Base-by-base conservation (phyloP, 2,329 filamentous ascomycete species). In the Akanthomyces dipterigenus region DNA sequence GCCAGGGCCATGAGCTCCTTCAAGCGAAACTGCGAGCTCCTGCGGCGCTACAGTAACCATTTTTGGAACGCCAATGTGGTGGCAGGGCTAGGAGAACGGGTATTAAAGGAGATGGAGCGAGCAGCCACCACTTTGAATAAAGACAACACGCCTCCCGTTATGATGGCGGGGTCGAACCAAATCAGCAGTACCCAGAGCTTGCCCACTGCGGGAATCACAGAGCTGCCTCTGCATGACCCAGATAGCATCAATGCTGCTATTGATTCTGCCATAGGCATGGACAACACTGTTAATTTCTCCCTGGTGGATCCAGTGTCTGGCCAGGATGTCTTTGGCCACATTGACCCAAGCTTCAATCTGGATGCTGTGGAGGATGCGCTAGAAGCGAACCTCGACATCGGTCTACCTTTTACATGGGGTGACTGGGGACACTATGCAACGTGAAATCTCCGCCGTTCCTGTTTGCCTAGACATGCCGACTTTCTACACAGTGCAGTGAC, bases 41-140 rank as follows among this genome's bases (percentile, higher is more conserved):
- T 88, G 5, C 76, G 79, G 24, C 73, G 76, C 16, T 78, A 85
- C 60, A 78, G 80, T n/a, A 77, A 80, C 45, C 78, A 80, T n/a
- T 88, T 83, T 68, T 84, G 80, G 75, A 83, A 80, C 66, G 78
- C 82, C 1, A 77, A 77, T 18, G 78, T 84, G 2, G 82, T 84
- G 28, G 80, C 80, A 0, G 76, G 77, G 0, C 75, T 86, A 20
- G 82, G 83, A 2, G 80, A 84, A 62, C 73, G 81, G 9, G 82
- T 85, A 0, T 67, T 84, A 43, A 75, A 75, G 53, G 82, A 85
- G 66, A 82, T 86, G 78, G 80, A 82, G 65, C 78, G 81, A 49
- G 79, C 81, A 0, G 80, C 79, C 0, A 78, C 74, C 3, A 77
- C 75, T 0, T 68, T 82, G n/a, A 71, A 73, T 1, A 72, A 74